phyloP scores from a whole-genome alignment of 1,284 basidiomycete genomes.

The Rhodotorula glutinis region DNA sequence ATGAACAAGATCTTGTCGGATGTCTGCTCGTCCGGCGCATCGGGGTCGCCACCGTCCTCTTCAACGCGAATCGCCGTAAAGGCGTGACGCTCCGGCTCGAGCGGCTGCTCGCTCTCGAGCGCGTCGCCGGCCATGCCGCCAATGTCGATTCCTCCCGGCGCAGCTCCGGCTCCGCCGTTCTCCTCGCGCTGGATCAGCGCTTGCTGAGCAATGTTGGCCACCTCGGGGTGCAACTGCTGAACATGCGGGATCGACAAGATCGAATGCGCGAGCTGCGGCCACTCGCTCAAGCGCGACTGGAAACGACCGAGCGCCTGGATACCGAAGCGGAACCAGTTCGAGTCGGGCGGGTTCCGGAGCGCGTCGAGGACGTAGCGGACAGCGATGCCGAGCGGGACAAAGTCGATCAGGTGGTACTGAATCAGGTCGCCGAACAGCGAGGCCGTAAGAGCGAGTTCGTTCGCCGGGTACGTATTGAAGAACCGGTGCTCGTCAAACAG shows the following conservation, averaged over 20 bases:
- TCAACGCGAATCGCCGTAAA: constrained; percentile 65
- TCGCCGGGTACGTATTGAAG: constrained; percentile 93
- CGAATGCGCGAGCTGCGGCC: constrained; percentile 89
- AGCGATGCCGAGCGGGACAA: constrained; percentile 92
- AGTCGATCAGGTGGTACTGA: constrained; percentile 88
- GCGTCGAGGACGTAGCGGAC: constrained; percentile 96
- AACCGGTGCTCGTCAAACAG: constrained; percentile 99
- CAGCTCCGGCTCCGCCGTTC: constrained; percentile 1
- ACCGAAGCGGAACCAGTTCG: constrained; percentile 94
- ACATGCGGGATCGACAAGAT: constrained; percentile 83
- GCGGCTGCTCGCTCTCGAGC: constrained; percentile 3
- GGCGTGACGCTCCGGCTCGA: constrained; percentile 51
- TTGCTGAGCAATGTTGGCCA: constrained; percentile 70
- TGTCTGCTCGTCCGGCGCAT: constrained; percentile 73
- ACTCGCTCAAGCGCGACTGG: constrained; percentile 82
- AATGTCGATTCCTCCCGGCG: constrained; percentile 6
- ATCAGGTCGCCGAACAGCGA: constrained; percentile 96
- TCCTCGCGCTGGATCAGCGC: constrained; percentile 56
- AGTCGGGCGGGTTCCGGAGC: constrained; percentile 79
- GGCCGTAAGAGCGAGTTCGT: constrained; percentile 93
- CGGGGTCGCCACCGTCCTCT: constrained; percentile 53
- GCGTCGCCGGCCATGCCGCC: constrained; percentile 10
- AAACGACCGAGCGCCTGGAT: constrained; percentile 86
- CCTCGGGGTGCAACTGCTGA: constrained; percentile 78
- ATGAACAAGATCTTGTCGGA: constrained; percentile 97